Percentiles rank a stretch among this genome's conserved stretches.
Conservation (phyloP, 2,329 filamentous ascomycete species). For the Talaromyces sp. region DNA sequence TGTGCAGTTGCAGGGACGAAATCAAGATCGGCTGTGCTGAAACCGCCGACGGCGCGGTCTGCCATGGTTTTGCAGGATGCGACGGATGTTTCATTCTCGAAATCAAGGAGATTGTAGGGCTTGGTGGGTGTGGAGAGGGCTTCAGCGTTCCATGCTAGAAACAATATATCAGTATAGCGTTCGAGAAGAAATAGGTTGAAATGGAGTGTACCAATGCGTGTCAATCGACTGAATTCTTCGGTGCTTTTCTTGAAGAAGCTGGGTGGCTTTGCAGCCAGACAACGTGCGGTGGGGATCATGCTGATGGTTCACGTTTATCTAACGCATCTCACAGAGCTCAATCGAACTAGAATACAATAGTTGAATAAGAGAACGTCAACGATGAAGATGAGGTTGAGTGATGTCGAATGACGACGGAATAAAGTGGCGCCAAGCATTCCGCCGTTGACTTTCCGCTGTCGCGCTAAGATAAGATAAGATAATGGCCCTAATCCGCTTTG, state of each 20-base stretch:
- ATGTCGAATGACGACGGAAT: conserved; percentile 5
- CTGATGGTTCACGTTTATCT: neutral
- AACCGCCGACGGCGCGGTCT: conserved; percentile 82
- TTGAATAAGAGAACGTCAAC: neutral
- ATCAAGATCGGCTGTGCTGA: conserved; percentile 70
- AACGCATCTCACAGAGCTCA: neutral
- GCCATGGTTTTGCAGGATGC: conserved; percentile 68
- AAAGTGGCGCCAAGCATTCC: conserved; percentile 6
- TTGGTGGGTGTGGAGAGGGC: conserved; percentile 36
- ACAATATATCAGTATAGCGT: neutral
- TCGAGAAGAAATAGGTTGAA: neutral
- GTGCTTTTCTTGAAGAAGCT: conserved; percentile 58
- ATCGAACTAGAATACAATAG: too few species aligned
- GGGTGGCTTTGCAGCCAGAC: conserved; percentile 35
- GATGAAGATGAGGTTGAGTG: neutral
- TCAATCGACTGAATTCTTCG: conserved; percentile 57
- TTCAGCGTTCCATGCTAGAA: conserved; percentile 42
- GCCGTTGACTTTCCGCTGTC: neutral
- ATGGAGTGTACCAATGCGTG: conserved; percentile 48
- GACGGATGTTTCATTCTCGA: conserved; percentile 36
- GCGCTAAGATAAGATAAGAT: conserved; percentile 8
- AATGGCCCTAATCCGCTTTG: too few species aligned
- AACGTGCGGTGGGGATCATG: conserved; percentile 41
- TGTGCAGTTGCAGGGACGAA: conserved; percentile 50
- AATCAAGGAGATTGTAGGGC: conserved; percentile 40